A percentile compares a stretch with the other conserved stretches of the same genome.
Evolutionary conservation across 1,139 yeast species (phyloP).

Genomic region (Candida smagusa): DNA sequence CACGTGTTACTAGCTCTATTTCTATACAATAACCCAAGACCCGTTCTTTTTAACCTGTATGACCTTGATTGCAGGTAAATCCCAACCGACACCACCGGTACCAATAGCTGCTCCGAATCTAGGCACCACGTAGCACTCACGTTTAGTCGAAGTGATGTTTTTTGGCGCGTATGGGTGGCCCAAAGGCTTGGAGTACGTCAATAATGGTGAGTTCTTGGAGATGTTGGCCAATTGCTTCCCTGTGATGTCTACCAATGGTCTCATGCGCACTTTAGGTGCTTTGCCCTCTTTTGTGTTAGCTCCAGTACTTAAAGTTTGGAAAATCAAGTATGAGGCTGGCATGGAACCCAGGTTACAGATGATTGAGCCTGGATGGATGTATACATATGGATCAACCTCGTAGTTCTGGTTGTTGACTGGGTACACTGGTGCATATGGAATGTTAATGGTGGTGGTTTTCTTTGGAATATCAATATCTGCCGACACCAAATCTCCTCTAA

Average conservation of each 20-base stretch:
- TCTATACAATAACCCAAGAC: constrained; percentile 47
- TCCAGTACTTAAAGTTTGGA: constrained; percentile 55
- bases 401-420: constrained; percentile 42
- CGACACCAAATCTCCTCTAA: constrained; percentile 75
- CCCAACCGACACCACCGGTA: constrained; percentile 89
- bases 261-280: constrained; percentile 58
- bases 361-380: constrained; percentile 76
- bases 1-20: too few relatives aligned
- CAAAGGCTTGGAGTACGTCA: constrained; percentile 85
- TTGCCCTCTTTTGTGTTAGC: constrained; percentile 34
- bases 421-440: constrained; percentile 73
- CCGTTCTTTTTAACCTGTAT: constrained; percentile 63
- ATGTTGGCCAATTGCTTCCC: constrained; percentile 77
- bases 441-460: constrained; percentile 54
- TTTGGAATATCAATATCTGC: constrained; percentile 58
- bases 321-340: constrained; percentile 78
- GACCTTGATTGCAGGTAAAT: constrained; percentile 80
- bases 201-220: constrained; percentile 66
- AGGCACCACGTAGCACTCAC: constrained; percentile 91
- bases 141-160: constrained; percentile 53
- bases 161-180: constrained; percentile 90
- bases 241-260: constrained; percentile 69
- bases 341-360: constrained; percentile 50
- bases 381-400: constrained; percentile 54
- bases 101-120: constrained; percentile 84